Conservation (phyloP, 768 basidiomycete genomes). For the Pisolithus sp. region DNA sequence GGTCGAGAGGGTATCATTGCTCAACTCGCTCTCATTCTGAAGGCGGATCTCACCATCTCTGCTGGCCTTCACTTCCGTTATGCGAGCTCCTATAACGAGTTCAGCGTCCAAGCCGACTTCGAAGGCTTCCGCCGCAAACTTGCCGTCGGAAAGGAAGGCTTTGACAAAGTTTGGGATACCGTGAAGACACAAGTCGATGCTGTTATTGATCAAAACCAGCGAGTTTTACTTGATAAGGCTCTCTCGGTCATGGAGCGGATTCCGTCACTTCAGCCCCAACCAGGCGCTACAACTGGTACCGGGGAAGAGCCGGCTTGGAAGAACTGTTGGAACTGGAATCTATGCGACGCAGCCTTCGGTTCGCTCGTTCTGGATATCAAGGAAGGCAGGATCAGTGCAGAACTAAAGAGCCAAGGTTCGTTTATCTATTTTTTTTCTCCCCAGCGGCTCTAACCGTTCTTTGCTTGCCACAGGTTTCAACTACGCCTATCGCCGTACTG, state of each 20-base stretch:
- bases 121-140: conserved; percentile 85
- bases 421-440: conserved; percentile 4
- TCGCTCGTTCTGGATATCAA: conserved; percentile 82
- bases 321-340: conserved; percentile 99
- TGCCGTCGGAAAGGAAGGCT: conserved; percentile 66
- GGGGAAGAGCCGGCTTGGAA: conserved; percentile 95
- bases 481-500: conserved; percentile 83
- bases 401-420: conserved; percentile 87
- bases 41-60: conserved; percentile 90
- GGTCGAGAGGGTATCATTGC: conserved; percentile 90
- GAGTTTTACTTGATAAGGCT: conserved; percentile 82
- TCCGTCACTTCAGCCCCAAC: conserved; percentile 45
- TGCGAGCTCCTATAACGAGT: conserved; percentile 93
- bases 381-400: conserved; percentile 87
- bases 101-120: conserved; percentile 84
- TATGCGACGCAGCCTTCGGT: conserved; percentile 94
- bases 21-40: conserved; percentile 84
- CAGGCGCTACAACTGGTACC: conserved; percentile 38
- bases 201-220: conserved; percentile 88
- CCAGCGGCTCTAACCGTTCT: conserved; percentile 5
- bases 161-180: conserved; percentile 91
- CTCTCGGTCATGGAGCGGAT: conserved; percentile 78
- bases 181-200: conserved; percentile 88
- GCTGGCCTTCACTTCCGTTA: conserved; percentile 98
- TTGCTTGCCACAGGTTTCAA: conserved; percentile 66